These are phyloP conservation scores for Neoarthrinium moseri DNA, from an alignment of 2,329 filamentous ascomycete species.

Conservation along the genomic window DNA sequence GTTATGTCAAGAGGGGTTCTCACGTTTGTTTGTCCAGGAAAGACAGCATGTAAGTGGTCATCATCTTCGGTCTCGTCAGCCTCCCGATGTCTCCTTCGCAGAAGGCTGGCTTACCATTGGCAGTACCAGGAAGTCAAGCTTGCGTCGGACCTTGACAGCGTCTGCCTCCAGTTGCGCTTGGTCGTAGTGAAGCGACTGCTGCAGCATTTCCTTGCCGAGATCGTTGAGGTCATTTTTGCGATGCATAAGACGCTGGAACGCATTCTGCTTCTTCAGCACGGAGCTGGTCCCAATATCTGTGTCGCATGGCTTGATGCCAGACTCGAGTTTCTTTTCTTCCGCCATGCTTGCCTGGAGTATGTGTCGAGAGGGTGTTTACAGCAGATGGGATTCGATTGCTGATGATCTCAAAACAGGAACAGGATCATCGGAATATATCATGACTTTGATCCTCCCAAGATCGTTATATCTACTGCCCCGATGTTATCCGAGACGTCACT, in stretches of 20 bases:
- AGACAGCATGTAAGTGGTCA: slow-evolving; percentile 33
- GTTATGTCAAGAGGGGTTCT: not conserved
- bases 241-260: slow-evolving; percentile 14
- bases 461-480: no score
- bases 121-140: slow-evolving; percentile 34
- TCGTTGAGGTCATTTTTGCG: slow-evolving; percentile 18
- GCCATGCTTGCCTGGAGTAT: not conserved
- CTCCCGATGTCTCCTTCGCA: not conserved
- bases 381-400: no score
- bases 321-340: not conserved
- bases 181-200: slow-evolving; percentile 33
- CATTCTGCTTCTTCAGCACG: slow-evolving; percentile 16
- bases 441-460: no score
- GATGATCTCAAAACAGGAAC: no score
- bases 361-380: not conserved
- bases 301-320: not conserved
- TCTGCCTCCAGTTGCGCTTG: slow-evolving; percentile 30
- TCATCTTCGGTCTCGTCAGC: slow-evolving; percentile 23
- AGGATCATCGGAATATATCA: not conserved
- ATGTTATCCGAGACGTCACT: no score
- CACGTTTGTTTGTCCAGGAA: slow-evolving; percentile 32
- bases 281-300: slow-evolving; percentile 13
- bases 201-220: slow-evolving; percentile 26
- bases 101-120: slow-evolving; percentile 28
- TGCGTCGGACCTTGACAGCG: slow-evolving; percentile 29